A percentile compares a stretch with the other conserved stretches of the same genome.
phyloP scores from a whole-genome alignment of 345 rosid species.

The Lumnitzera racemosa region DNA sequence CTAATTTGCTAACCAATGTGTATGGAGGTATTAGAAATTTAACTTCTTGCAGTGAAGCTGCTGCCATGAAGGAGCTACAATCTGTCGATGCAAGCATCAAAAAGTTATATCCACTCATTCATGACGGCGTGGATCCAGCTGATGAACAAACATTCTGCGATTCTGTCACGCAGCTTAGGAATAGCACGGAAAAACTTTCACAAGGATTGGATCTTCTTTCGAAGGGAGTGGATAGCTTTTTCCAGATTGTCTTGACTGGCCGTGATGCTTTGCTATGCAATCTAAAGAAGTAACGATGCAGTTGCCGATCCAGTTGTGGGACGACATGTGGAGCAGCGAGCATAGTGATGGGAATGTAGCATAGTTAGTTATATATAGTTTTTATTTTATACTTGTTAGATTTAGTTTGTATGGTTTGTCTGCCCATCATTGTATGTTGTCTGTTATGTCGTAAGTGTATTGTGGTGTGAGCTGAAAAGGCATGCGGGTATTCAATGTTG shows the following conservation, averaged over 20 bases:
- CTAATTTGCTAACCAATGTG: conserved; percentile 41
- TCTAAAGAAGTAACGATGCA: conserved; percentile 40
- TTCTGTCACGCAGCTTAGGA: conserved; percentile 29
- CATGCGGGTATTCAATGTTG: no score
- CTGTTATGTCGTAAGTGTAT: not conserved
- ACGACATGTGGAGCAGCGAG: conserved; percentile 22
- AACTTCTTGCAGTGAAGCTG: conserved; percentile 27
- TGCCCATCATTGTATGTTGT: not conserved
- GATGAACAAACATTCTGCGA: conserved; percentile 29
- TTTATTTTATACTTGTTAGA: conserved; percentile 7
- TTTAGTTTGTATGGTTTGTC: conserved; percentile 9
- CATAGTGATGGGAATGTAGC: conserved; percentile 5
- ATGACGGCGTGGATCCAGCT: conserved; percentile 33
- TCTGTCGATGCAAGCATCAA: conserved; percentile 48
- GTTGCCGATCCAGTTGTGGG: conserved; percentile 20
- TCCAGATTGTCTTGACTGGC: conserved; percentile 62
- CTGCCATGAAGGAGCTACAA: conserved; percentile 55
- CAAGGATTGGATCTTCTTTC: conserved; percentile 59
- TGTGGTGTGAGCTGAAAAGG: not conserved
- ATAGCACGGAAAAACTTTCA: conserved; percentile 44
- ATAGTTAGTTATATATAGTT: conserved; percentile 11
- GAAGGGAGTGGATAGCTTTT: conserved; percentile 69
- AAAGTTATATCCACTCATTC: conserved; percentile 56
- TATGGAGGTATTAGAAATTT: conserved; percentile 44
- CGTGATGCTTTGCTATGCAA: conserved; percentile 84